phyloP scores from a whole-genome alignment of 441 rosid genomes.

The Populus trichocarpa region DNA sequence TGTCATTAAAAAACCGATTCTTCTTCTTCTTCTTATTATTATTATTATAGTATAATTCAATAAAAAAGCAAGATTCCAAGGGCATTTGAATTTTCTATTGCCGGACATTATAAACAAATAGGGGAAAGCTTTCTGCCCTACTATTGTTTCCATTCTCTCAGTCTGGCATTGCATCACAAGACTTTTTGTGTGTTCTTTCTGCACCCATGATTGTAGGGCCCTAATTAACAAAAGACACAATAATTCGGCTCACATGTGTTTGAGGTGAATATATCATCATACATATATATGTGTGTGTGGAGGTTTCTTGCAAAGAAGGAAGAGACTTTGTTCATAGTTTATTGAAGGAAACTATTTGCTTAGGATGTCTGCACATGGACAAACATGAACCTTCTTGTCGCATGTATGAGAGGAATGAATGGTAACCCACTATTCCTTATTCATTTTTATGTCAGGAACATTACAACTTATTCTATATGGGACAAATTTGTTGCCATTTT shows the following conservation, averaged over 20 bases:
- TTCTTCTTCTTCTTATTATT: not conserved
- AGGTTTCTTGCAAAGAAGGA: conserved; percentile 13
- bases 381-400: conserved; percentile 21
- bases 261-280: not conserved
- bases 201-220: conserved; percentile 30
- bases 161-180: conserved; percentile 10
- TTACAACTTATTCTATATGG: not conserved
- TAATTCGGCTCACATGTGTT: conserved; percentile 37
- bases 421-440: conserved; percentile 5
- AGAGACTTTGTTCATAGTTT: not conserved
- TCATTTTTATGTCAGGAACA: not conserved
- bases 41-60: conserved; percentile 1
- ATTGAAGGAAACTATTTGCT: conserved; percentile 8
- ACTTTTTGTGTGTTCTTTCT: conserved; percentile 10
- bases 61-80: conserved; percentile 24
- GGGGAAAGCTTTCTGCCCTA: not conserved
- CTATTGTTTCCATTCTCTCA: not conserved
- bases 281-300: not conserved
- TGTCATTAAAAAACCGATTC: not conserved
- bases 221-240: conserved; percentile 17
- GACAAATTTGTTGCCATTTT: not conserved
- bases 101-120: not conserved
- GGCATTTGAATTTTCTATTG: conserved; percentile 1
- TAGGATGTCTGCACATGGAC: conserved; percentile 32
- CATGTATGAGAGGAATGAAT: not conserved